phyloP scores from a whole-genome alignment of 2,329 filamentous ascomycete species.

The Aspergillus sp. region DNA sequence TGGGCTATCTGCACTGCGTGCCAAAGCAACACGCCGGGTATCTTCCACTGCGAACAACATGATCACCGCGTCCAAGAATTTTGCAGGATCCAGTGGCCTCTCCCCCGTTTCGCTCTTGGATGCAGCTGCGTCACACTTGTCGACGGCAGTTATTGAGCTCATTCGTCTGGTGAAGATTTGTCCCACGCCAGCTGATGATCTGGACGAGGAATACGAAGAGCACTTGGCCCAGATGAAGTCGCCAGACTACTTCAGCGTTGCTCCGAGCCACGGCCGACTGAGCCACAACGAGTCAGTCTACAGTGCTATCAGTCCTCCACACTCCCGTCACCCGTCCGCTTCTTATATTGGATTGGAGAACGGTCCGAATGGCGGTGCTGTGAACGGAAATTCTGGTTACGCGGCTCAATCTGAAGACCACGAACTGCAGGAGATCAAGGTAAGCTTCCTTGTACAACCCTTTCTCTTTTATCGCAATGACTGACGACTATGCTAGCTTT shows the following conservation, averaged over 20 bases:
- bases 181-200: conserved; percentile 68
- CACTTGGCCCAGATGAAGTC: conserved; percentile 64
- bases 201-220: conserved; percentile 73
- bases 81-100: conserved; percentile 75
- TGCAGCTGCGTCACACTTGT: conserved; percentile 87
- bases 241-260: conserved; percentile 64
- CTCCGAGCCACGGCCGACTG: conserved; percentile 48
- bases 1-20: conserved; percentile 58
- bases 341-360: conserved; percentile 24
- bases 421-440: conserved; percentile 62
- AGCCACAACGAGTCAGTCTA: conserved; percentile 73
- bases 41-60: conserved; percentile 94
- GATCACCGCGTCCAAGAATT: conserved; percentile 93
- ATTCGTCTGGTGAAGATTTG: conserved; percentile 81
- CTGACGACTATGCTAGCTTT: conserved; percentile 54
- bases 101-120: conserved; percentile 92
- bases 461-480: conserved; percentile 16
- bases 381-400: conserved; percentile 38
- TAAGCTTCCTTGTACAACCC: conserved; percentile 29
- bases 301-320: conserved; percentile 68
- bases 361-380: conserved; percentile 29
- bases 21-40: conserved; percentile 74
- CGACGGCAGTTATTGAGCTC: conserved; percentile 80
- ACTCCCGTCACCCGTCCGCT: conserved; percentile 32
- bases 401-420: conserved; percentile 43